A percentile compares a stretch with the other conserved stretches of the same genome.
Conservation (phyloP, 129 eudicot genomes). For the Helianthus tuberosus region DNA sequence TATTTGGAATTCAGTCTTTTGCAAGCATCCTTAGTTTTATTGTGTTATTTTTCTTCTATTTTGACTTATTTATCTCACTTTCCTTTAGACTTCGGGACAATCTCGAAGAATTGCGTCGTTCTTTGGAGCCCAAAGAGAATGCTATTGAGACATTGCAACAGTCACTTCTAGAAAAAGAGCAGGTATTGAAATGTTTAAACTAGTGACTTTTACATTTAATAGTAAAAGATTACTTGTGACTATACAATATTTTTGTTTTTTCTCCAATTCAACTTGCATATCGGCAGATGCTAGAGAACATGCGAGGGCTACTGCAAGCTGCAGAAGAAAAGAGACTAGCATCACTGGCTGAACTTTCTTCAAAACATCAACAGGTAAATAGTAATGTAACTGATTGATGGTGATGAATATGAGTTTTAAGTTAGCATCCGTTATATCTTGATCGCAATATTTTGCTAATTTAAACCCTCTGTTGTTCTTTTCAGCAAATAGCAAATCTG, state of each 20-base stretch:
- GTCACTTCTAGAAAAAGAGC: constrained; percentile 80
- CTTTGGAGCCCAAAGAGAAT: constrained; percentile 87
- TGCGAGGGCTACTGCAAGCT: constrained; percentile 68
- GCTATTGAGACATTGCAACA: constrained; percentile 85
- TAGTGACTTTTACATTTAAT: background rate
- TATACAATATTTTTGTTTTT: background rate
- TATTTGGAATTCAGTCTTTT: constrained; percentile 7
- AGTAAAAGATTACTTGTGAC: constrained; percentile 15
- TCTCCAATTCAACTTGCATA: constrained; percentile 6
- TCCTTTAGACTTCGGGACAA: constrained; percentile 82
- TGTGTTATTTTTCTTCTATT: background rate
- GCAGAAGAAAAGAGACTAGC: constrained; percentile 90
- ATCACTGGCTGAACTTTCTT: constrained; percentile 73
- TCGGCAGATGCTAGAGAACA: constrained; percentile 75
- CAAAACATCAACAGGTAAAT: constrained; percentile 85
- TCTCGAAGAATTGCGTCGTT: constrained; percentile 84
- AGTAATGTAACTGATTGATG: background rate
- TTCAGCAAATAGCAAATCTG: constrained; percentile 77
- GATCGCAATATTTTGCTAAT: background rate
- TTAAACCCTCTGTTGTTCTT: constrained; percentile 17
- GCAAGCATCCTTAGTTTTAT: constrained; percentile 9
- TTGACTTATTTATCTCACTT: constrained; percentile 22
- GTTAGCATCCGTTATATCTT: constrained; percentile 3
- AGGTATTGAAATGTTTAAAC: constrained; percentile 53
- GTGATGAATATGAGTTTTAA: constrained; percentile 10